Evolutionary conservation across 441 rosid genomes (phyloP), one percentile per base, ranked within the genome.

Genomic region (Mallotus japonicus): DNA sequence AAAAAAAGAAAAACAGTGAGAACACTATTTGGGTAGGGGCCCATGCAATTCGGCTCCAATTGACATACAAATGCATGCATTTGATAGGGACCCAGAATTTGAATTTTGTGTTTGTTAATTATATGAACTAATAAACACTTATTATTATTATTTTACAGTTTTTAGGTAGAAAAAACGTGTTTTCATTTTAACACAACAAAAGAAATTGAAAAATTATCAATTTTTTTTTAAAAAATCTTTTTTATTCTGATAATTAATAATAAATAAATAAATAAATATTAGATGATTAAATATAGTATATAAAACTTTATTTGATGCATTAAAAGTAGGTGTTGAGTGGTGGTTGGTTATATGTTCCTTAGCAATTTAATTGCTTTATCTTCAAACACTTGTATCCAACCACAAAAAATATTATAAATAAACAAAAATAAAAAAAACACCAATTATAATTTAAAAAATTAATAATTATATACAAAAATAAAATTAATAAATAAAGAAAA

Each of bases 291-390:
- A 70, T 42, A 70, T 42, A 28, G 3, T 28, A 28, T 28, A 28
- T 28, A 28, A 63, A 56, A 47, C 13, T 37, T 59, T 67, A 28
- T 73, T 50, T 62, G 8, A 60, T 68, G 71, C 80, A 85, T 63
- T 83, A 28, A 73, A 82, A 84, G 82, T 79, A 70, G 85, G 78
- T 64, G 73, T 54, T 34, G 61, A 16, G 57, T 55, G 87, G 85
- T 83, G 77, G 91, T 86, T 85, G 88, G 83, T 73, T 71, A 50
- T 63, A 59, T 67, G 78, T 73, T 78, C 60, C 84, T 76, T 62
- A 14, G 76, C 78, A 65, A 76, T 80, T 83, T 80, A 83, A 79
- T 79, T 82, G 85, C 87, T 80, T 86, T 85, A 86, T 88, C 90
- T 82, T 76, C 75, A 62, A 81, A 81, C 83, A 62, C 79, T 69